Evolutionary conservation across 2,329 filamentous ascomycete species (phyloP), one percentile per base, ranked within the genome.

Genomic region (Microdochium paspali): DNA sequence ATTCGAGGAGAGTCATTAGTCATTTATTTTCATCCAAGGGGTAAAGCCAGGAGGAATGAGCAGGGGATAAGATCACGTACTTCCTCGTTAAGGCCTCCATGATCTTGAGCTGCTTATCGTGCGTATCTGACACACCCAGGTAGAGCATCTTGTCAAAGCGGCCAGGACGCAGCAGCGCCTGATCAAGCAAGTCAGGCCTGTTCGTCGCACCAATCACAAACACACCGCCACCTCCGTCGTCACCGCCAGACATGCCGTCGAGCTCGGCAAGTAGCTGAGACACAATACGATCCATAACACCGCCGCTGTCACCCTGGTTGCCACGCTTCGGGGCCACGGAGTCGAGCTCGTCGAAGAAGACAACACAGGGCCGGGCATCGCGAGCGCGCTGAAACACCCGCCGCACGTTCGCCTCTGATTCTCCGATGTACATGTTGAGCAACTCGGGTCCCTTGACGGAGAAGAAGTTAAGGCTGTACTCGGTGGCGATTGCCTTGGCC

Each of bases 71-170:
- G 21, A 18, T 40, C 32, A 78, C 84, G 59, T 74, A 90, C 87
- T 97, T 98, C 59, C 93, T 79, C 2, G 93, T 97, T 61, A 98
- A 70, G 1, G 93, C 93, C 64, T 97, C 89, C 61, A 98, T 70
- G 53, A 98, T 97, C 21, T 84, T 96, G 52, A 88, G 79, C 68
- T 98, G 93, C 71, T 97, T 97, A 18, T 95, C 87, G 59, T 97
- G 91, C 3, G 90, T 96, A 66, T 98, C 93, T 7, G 89, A 94
- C 9, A 98, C 90, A 30, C 93, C 93, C 12, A 98, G 74, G 61
- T 97, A 98, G 25, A 98, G 78, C 90, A 97, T 95, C 73, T 97
- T 97, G 63, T 98, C 93, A 64, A 98, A 97, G 50, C 91, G 77
- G 2, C 91, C 91, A 1, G 91, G 93, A 47, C 91, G 80, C 42